phyloP scores from a whole-genome alignment of 495 filamentous ascomycete genomes.

The Penicillium parvum region DNA sequence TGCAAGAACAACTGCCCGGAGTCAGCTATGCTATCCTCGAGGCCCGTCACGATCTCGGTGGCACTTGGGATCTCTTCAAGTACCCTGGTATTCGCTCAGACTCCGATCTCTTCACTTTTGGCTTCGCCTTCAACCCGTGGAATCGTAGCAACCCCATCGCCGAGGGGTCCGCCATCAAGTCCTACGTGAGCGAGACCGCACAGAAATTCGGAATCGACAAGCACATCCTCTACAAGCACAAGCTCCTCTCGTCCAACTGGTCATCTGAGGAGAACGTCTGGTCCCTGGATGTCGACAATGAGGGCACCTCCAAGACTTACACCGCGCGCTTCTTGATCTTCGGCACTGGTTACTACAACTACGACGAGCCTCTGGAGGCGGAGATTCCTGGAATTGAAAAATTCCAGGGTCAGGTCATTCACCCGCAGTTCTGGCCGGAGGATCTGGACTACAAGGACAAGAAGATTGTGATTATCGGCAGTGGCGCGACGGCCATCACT shows the following conservation, averaged over 20 bases:
- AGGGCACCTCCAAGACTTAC: slow-evolving; percentile 43
- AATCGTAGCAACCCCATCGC: slow-evolving; percentile 54
- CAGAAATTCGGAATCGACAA: slow-evolving; percentile 55
- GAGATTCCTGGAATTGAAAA: slow-evolving; percentile 40
- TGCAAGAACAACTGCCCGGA: slow-evolving; percentile 55
- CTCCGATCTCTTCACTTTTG: slow-evolving; percentile 63
- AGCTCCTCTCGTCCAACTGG: slow-evolving; percentile 55
- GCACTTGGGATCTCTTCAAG: slow-evolving; percentile 69
- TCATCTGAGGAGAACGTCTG: slow-evolving; percentile 55
- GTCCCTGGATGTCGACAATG: slow-evolving; percentile 52
- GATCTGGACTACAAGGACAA: slow-evolving; percentile 46
- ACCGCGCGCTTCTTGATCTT: slow-evolving; percentile 55
- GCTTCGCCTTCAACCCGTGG: slow-evolving; percentile 68
- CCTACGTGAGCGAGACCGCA: slow-evolving; percentile 60
- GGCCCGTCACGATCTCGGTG: slow-evolving; percentile 54
- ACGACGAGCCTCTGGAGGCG: slow-evolving; percentile 51
- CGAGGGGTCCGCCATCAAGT: slow-evolving; percentile 51
- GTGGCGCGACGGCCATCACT: slow-evolving; percentile 55
- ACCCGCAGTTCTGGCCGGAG: slow-evolving; percentile 53
- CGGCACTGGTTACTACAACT: slow-evolving; percentile 64
- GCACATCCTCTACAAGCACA: slow-evolving; percentile 57
- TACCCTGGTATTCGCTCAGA: slow-evolving; percentile 69
- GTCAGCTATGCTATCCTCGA: slow-evolving; percentile 60
- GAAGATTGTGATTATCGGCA: slow-evolving; percentile 53
- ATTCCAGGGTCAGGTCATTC: slow-evolving; percentile 43